These are phyloP conservation scores for Paramyrothecium roridum DNA, from an alignment of 2,329 filamentous ascomycete species.

Conservation along the genomic window DNA sequence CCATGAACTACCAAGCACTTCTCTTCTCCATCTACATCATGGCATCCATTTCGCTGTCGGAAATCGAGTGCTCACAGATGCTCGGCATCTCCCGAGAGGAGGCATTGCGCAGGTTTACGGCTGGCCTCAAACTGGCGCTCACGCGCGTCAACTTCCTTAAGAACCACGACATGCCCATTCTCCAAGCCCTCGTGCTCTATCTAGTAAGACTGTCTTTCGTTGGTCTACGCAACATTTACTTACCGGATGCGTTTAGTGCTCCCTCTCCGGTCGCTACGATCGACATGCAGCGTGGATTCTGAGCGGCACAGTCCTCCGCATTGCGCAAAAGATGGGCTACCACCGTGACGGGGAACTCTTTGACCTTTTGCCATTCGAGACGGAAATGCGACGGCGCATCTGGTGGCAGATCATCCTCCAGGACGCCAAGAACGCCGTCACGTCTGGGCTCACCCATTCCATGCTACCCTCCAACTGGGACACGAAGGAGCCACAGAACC, in stretches of 20 bases:
- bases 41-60: constrained; percentile 52
- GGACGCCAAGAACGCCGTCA: constrained; percentile 54
- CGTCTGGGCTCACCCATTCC: constrained; percentile 54
- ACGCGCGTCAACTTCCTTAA: constrained; percentile 55
- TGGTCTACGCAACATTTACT: constrained; percentile 8
- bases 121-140: constrained; percentile 48
- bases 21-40: constrained; percentile 65
- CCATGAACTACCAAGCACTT: constrained; percentile 57
- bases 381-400: constrained; percentile 63
- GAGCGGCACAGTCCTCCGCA: constrained; percentile 58
- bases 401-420: constrained; percentile 65
- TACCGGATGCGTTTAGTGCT: constrained; percentile 39
- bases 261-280: constrained; percentile 55
- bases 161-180: constrained; percentile 52
- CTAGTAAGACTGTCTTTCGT: constrained; percentile 33
- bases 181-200: constrained; percentile 59
- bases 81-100: constrained; percentile 47
- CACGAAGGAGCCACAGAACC: constrained; percentile 52
- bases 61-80: constrained; percentile 52
- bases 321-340: constrained; percentile 66
- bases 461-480: constrained; percentile 52
- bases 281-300: constrained; percentile 59
- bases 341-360: constrained; percentile 58
- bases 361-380: constrained; percentile 58
- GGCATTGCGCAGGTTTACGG: constrained; percentile 48